phyloP scores from a whole-genome alignment of 257 asterid species.

The Solanum rostratum region DNA sequence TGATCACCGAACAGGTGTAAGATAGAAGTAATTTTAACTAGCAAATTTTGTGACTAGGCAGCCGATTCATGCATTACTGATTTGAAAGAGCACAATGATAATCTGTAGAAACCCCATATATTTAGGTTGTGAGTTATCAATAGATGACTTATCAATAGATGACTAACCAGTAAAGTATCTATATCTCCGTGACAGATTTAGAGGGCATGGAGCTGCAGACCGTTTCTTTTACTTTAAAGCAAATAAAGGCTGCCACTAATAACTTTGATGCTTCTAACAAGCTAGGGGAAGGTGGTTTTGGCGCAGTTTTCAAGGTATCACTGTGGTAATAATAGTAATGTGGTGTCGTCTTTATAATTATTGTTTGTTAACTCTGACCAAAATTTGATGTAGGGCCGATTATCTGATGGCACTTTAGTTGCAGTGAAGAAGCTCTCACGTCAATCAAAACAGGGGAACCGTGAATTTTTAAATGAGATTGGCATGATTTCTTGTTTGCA shows the following conservation, averaged over 20 bases:
- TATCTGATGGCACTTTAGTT: slow-evolving; percentile 59
- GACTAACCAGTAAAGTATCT: not conserved
- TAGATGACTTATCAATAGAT: not conserved
- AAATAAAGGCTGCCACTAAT: slow-evolving; percentile 75
- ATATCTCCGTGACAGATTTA: slow-evolving; percentile 31
- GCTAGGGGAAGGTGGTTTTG: slow-evolving; percentile 97
- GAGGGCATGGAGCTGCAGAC: slow-evolving; percentile 62
- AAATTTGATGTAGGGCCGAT: slow-evolving; percentile 39
- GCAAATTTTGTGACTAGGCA: not conserved
- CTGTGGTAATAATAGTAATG: not conserved
- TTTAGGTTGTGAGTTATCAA: not conserved
- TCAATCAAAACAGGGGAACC: slow-evolving; percentile 74
- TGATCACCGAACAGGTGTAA: not conserved
- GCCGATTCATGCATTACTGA: not conserved
- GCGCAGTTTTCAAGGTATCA: slow-evolving; percentile 78
- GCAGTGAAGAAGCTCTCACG: slow-evolving; percentile 87
- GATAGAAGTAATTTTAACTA: not conserved
- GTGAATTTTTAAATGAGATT: slow-evolving; percentile 73
- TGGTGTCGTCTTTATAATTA: not conserved
- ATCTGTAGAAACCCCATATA: not conserved
- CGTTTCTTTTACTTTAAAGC: slow-evolving; percentile 55
- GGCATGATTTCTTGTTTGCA: slow-evolving; percentile 78
- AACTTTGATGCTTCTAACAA: slow-evolving; percentile 63
- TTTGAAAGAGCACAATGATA: not conserved
- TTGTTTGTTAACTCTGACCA: slow-evolving; percentile 4